These are phyloP conservation scores for Dactylonectria estremocensis DNA, from an alignment of 2,329 filamentous ascomycete genomes.

Conservation along the genomic window DNA sequence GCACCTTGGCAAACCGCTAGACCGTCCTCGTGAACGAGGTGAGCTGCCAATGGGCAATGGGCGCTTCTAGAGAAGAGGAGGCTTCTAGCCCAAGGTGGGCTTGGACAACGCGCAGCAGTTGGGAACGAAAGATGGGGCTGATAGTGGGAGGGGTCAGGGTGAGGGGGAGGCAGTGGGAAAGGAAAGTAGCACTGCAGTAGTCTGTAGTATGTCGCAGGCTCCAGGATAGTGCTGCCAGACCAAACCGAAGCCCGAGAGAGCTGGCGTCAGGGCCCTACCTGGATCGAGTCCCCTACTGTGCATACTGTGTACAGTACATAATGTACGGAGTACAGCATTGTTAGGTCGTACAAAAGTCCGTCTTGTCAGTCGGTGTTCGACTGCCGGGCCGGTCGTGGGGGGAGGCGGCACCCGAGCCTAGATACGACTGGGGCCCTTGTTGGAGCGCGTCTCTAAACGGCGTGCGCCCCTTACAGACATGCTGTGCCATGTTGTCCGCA, in stretches of 20 bases:
- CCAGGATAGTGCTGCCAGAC: constrained; percentile 9
- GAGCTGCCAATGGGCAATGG: constrained; percentile 40
- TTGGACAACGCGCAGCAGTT: background rate
- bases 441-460: constrained; percentile 15
- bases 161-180: background rate
- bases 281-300: background rate
- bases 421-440: constrained; percentile 10
- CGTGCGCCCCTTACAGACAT: background rate
- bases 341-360: too few relatives aligned
- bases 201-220: constrained; percentile 9
- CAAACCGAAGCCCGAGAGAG: constrained; percentile 4
- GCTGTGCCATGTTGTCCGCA: background rate
- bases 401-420: constrained; percentile 4
- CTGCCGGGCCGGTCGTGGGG: constrained; percentile 27
- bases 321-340: too few relatives aligned
- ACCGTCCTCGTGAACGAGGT: constrained; percentile 36
- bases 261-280: background rate
- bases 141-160: background rate
- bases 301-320: too few relatives aligned
- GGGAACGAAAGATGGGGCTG: background rate
- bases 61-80: constrained; percentile 45
- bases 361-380: constrained; percentile 16
- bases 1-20: constrained; percentile 13
- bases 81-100: constrained; percentile 14
- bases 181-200: constrained; percentile 16